phyloP scores from a whole-genome alignment of 192 early-diverging fungal genomes.

The Coemansia sp. region DNA sequence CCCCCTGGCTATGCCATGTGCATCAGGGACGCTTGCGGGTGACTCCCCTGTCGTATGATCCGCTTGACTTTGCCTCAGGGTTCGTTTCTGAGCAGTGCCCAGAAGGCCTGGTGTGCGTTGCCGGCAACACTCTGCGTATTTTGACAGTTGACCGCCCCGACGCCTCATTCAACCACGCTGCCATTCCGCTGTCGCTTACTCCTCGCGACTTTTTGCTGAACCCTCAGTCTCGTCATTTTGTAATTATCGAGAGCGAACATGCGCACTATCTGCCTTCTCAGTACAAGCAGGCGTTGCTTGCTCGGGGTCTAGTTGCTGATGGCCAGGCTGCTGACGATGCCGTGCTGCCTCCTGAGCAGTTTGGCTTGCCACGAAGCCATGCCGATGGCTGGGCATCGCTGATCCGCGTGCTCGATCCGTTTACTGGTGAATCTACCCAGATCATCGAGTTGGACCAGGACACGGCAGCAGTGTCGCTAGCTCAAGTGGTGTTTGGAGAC shows the following conservation, averaged over 20 bases:
- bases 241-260: constrained; percentile 87
- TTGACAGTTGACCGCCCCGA: constrained; percentile 82
- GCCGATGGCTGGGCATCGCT: constrained; percentile 81
- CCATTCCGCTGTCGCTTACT: constrained; percentile 82
- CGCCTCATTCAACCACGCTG: constrained; percentile 76
- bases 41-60: constrained; percentile 84
- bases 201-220: constrained; percentile 81
- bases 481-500: constrained; percentile 61
- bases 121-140: constrained; percentile 83
- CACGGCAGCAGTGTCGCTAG: constrained; percentile 80
- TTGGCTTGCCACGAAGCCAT: constrained; percentile 67
- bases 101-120: constrained; percentile 86
- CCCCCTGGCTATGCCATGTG: constrained; percentile 88
- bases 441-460: constrained; percentile 76
- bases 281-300: not conserved
- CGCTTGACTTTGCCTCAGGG: constrained; percentile 76
- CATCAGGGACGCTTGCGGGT: constrained; percentile 69
- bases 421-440: constrained; percentile 65
- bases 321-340: constrained; percentile 1
- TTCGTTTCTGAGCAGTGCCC: constrained; percentile 83
- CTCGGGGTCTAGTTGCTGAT: not conserved
- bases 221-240: constrained; percentile 74
- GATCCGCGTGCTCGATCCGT: constrained; percentile 80
- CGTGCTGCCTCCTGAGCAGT: constrained; percentile 65
- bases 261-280: constrained; percentile 5